Percentiles rank a stretch among this genome's conserved stretches.
These are phyloP conservation scores for Fraxinus quadrangulata DNA, from an alignment of 257 asterid genomes.

Conservation along the genomic window DNA sequence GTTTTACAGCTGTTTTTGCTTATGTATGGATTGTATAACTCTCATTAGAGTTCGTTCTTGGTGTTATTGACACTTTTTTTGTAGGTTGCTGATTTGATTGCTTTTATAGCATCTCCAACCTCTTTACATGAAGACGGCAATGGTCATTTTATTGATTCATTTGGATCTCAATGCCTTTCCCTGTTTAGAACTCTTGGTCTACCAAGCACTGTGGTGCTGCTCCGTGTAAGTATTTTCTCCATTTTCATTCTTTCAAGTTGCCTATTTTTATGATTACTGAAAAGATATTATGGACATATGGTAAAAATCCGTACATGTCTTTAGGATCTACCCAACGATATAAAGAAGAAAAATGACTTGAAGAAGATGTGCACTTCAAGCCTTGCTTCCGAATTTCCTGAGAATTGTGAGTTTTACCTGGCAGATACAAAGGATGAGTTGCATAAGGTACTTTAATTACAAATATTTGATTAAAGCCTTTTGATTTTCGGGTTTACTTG, in stretches of 20 bases:
- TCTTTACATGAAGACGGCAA: conserved; percentile 46
- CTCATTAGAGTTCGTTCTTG: conserved; percentile 7
- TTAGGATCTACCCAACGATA: conserved; percentile 74
- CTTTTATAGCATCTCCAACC: conserved; percentile 85
- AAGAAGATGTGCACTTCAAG: conserved; percentile 64
- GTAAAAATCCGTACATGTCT: conserved; percentile 22
- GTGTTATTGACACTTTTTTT: conserved; percentile 12
- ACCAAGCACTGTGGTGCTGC: conserved; percentile 86
- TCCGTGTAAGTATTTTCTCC: conserved; percentile 62
- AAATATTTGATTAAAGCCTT: background rate
- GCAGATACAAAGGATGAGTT: conserved; percentile 84
- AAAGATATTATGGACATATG: conserved; percentile 3
- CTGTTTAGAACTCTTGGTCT: conserved; percentile 85
- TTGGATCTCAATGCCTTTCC: conserved; percentile 90
- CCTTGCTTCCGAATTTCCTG: conserved; percentile 88
- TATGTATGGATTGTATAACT: conserved; percentile 3
- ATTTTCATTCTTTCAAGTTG: background rate
- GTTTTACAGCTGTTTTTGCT: background rate
- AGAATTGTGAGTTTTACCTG: conserved; percentile 80
- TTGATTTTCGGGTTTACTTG: background rate
- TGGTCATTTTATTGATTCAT: conserved; percentile 65
- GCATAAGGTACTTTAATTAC: conserved; percentile 62
- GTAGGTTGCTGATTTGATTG: conserved; percentile 95
- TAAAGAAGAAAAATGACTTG: conserved; percentile 63
- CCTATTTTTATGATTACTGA: background rate